Conservation (phyloP, 108 stramenopile species). For the Phaeodactylum tricornutum region DNA sequence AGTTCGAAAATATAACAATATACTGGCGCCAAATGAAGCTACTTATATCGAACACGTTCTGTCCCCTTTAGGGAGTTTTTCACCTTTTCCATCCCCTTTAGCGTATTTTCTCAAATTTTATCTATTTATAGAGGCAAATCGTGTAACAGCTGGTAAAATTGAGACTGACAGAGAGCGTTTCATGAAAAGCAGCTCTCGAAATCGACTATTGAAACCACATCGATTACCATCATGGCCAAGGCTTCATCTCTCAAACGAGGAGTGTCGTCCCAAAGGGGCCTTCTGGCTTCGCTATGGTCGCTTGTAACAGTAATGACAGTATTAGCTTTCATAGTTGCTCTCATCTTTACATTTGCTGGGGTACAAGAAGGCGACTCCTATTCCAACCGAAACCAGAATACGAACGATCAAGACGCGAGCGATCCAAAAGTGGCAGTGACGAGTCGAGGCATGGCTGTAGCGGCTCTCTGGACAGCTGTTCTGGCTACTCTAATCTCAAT, state of each 20-base stretch:
- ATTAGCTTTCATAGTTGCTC: conserved; percentile 54
- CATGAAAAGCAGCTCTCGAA: too few relatives aligned
- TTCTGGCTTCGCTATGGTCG: conserved; percentile 71
- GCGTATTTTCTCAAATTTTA: too few relatives aligned
- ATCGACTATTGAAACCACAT: too few relatives aligned
- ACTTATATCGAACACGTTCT: too few relatives aligned
- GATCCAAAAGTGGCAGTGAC: conserved; percentile 52
- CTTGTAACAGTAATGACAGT: conserved; percentile 51
- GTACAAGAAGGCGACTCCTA: conserved; percentile 11
- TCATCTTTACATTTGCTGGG: conserved; percentile 41
- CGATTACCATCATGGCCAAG: not conserved
- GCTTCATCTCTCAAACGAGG: not conserved
- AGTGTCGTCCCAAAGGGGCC: conserved; percentile 35
- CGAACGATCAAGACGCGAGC: conserved; percentile 11
- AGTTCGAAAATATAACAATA: too few relatives aligned
- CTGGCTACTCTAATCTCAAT: conserved; percentile 52
- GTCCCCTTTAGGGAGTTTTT: too few relatives aligned
- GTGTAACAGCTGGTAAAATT: too few relatives aligned
- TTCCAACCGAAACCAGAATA: conserved; percentile 18
- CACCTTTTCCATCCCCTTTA: too few relatives aligned
- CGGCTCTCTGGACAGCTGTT: conserved; percentile 74
- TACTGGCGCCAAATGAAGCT: too few relatives aligned
- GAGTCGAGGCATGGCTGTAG: conserved; percentile 70
- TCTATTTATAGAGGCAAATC: too few relatives aligned
- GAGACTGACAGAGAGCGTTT: too few relatives aligned